Evolutionary conservation across 2,329 filamentous ascomycete genomes (phyloP), one percentile per base, ranked within the genome.

Genomic region (Neophaeococcomyces aloes): DNA sequence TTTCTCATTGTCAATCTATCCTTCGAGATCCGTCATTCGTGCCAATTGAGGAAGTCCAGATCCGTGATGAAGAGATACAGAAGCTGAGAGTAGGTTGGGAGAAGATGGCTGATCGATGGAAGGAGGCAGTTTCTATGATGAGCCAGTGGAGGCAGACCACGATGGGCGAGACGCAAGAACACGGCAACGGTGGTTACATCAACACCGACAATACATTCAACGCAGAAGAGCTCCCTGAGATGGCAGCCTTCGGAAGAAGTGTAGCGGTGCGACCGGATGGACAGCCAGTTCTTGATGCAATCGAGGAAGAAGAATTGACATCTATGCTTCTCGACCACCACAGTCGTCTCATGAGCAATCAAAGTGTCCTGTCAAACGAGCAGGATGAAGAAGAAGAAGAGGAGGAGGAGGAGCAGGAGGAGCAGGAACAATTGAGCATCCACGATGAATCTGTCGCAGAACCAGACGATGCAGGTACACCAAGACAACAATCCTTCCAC

Each of bases 11-110:
- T 51, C 77, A 83, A 52, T 82, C 75, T 2, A 76, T 98, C 29
- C 71, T 98, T 34, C 95, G 87, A 7, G 96, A 96, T 57, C 91
- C 91, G 1, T 94, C 88, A 2, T 98, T 96, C 60, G 91, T 95
- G 11, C 85, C 89, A 0, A 78, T 96, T 17, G 91, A 96, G 56
- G 91, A 96, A 61, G 86, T 98, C 2, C 81, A 93, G 57, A 67
- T 87, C n/a, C 79, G 89, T 43, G 89, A 98, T 51, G 83, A 93
- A 47, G 88, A 95, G 60, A 96, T 98, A 51, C 73, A 75, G 41
- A 76, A 85, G 40, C 70, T 98, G 37, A 79, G 86, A 43, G 77
- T 83, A 44, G 86, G 88, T 13, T 94, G 89, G 82, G 84, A 93
- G 60, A 87, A 83, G 64, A 94, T 96, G 85, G 88, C 96, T 62